phyloP scores from a whole-genome alignment of 225 moss, liverwort and hornwort genomes.

The Rhytidiadelphus loreus region DNA sequence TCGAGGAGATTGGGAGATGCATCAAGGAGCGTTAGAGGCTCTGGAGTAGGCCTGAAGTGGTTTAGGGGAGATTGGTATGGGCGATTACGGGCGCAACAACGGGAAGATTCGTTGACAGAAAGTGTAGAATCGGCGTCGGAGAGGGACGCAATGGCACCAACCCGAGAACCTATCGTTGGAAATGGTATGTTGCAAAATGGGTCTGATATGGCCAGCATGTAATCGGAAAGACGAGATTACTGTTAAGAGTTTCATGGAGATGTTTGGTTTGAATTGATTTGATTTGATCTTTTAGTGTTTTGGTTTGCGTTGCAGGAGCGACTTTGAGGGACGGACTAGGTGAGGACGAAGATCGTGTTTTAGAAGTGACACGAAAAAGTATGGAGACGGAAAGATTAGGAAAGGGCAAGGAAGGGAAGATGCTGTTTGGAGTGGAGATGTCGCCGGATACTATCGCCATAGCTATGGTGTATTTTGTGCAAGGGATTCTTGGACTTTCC shows the following conservation, averaged over 20 bases:
- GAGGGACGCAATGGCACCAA: conserved; percentile 8
- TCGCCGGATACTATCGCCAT: conserved; percentile 50
- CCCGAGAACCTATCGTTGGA: background rate
- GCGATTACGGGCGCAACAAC: background rate
- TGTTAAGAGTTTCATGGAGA: background rate
- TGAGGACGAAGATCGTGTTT: background rate
- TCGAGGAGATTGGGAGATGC: background rate
- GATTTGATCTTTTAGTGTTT: background rate
- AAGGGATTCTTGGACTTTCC: conserved; percentile 59
- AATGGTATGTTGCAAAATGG: conserved; percentile 6
- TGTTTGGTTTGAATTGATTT: background rate
- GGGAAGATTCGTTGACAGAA: conserved; percentile 17
- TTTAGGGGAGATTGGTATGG: background rate
- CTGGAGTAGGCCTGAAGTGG: background rate
- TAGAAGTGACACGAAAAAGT: background rate
- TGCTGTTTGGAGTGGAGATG: conserved; percentile 52
- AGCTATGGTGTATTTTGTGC: conserved; percentile 63
- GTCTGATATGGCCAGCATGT: background rate
- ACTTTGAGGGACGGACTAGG: background rate
- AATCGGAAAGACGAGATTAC: background rate
- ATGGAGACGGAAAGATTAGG: background rate
- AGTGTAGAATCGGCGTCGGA: conserved; percentile 2
- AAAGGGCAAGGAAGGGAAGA: conserved; percentile 13
- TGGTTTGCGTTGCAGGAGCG: conserved; percentile 1
- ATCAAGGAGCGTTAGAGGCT: background rate